Conservation (phyloP, 495 filamentous ascomycete species). For the Talaromyces trachyspermus region DNA sequence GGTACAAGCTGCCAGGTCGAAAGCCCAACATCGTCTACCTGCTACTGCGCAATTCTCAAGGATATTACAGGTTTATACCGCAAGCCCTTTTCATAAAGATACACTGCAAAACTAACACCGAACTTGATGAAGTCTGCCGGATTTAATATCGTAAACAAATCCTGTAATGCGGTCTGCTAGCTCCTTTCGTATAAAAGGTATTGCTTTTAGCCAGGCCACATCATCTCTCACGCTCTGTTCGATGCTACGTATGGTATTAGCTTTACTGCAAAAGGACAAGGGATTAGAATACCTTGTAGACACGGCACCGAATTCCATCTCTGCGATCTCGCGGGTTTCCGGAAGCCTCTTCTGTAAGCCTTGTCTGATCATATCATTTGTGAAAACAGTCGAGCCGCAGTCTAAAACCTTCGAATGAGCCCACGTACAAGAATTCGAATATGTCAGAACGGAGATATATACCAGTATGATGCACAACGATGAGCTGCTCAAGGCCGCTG, state of each 20-base stretch:
- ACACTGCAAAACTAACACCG: too few species aligned
- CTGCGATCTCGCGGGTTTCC: not conserved
- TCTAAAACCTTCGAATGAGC: not conserved
- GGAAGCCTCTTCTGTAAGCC: not conserved
- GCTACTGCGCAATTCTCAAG: too few species aligned
- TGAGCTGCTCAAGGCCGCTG: not conserved
- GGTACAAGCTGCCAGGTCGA: too few species aligned
- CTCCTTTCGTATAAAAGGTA: not conserved
- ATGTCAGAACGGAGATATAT: not conserved
- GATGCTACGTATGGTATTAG: not conserved
- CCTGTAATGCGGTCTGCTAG: not conserved
- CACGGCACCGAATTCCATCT: not conserved
- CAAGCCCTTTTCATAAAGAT: too few species aligned
- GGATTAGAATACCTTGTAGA: not conserved
- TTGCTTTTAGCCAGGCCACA: not conserved
- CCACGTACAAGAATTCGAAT: too few species aligned
- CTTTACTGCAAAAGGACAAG: not conserved
- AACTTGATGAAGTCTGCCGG: not conserved
- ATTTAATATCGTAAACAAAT: slow-evolving; percentile 1
- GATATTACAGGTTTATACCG: too few species aligned
- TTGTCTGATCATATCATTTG: not conserved
- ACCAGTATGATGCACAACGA: slow-evolving; percentile 3
- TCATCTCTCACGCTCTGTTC: slow-evolving; percentile 2
- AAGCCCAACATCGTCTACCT: too few species aligned
- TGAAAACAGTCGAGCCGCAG: not conserved